Base-by-base conservation (phyloP, 1,284 basidiomycete genomes). In the Malassezia pachydermatis region DNA sequence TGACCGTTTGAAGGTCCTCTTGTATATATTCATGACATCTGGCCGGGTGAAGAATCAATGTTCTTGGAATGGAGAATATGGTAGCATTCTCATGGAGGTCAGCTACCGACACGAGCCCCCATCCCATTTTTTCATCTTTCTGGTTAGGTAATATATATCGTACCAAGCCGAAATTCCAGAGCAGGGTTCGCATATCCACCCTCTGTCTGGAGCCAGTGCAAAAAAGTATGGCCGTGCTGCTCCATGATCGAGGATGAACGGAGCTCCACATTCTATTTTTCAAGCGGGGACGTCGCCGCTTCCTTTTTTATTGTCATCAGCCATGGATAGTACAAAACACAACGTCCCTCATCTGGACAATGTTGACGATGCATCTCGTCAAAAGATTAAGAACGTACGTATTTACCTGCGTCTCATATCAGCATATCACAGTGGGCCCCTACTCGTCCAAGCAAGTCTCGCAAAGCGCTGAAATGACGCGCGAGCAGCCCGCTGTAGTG, bases 401-500 rank as follows among this genome's bases (percentile, higher is more conserved):
- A 5, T n/a, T 6, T 3, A 5, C 5, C 2, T 4, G 20, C n/a
- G 11, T 16, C 45, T n/a, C 39, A 4, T 10, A 5, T 8, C 29
- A 51, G 50, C 50, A 52, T 30, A 36, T 52, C 25, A 47, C 45
- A 16, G 50, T 52, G 2, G 50, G 50, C 7, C 50, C 50, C 1
- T 27, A 41, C 13, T 47, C 50, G 1, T 42, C 50, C 1, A 45
- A 45, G 39, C 23, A 47, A 14, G 44, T 59, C 4, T 43, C 57
- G 4, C 23, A 57, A 36, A 40, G 51, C 16, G 37, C 55, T 10
- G 25, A 25, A 4, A 22, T 39, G 25, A 50, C 47, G 13, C 28
- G 42, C 4, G 32, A 45, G n/a, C 55, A 59, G 29, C 51, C 50
- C 4, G 44, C 45, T 7, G 50, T 52, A 3, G 50, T 52, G 2